Conservation (phyloP, 345 rosid genomes). For the Eutrema yunnanense region DNA sequence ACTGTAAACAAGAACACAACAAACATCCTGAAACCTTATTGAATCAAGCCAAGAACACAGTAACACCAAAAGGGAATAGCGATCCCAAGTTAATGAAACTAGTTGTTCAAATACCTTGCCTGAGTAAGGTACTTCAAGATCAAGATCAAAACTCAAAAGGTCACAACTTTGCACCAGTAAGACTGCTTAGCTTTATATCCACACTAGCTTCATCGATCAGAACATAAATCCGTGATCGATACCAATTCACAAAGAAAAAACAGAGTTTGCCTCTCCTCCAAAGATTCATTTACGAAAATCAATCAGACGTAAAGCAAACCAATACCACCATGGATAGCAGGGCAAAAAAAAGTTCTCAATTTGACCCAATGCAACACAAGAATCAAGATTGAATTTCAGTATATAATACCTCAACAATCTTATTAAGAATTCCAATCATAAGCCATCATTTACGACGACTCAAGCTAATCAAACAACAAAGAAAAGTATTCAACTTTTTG, state of each 20-base stretch:
- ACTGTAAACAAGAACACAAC: background rate
- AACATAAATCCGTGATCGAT: background rate
- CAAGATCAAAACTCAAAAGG: slow-evolving; percentile 4
- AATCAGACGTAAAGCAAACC: background rate
- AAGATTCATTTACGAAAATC: background rate
- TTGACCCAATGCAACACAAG: background rate
- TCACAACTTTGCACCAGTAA: background rate
- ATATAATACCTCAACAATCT: background rate
- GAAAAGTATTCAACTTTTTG: background rate
- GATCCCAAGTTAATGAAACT: background rate
- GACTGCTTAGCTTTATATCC: background rate
- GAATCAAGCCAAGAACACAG: background rate
- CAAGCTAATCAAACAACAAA: background rate
- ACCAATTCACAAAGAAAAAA: background rate
- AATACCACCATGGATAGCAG: background rate
- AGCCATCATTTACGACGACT: background rate
- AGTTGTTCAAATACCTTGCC: background rate
- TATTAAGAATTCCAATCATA: background rate
- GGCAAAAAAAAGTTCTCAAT: background rate
- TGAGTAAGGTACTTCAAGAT: background rate
- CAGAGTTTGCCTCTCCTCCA: background rate
- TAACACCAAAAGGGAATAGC: background rate
- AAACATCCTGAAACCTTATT: background rate
- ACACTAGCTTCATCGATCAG: background rate
- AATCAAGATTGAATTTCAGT: background rate